Conservation (phyloP, 768 basidiomycete genomes). For the Lactifluus piperatus region DNA sequence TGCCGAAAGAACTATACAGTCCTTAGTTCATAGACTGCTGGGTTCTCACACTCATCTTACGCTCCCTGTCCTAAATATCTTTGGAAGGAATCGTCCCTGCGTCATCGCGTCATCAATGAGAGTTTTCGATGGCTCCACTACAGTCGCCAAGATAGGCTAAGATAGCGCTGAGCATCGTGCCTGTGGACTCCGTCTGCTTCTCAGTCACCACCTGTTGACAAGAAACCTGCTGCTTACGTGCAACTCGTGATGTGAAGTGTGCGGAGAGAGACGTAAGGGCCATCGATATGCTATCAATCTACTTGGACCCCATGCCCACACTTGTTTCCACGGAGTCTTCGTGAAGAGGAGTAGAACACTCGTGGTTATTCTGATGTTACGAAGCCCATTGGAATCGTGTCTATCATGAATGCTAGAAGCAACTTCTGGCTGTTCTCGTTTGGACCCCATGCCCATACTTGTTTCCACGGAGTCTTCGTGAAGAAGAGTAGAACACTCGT, state of each 20-base stretch:
- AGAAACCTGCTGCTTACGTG: not conserved
- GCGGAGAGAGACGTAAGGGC: not conserved
- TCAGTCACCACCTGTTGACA: not conserved
- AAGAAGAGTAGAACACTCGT: not conserved
- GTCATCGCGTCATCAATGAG: not conserved
- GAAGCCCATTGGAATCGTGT: not conserved
- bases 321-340: not conserved
- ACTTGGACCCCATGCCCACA: not conserved
- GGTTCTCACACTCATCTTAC: no score
- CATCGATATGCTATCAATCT: not conserved
- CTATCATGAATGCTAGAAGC: not conserved
- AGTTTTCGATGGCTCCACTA: not conserved
- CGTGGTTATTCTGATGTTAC: not conserved
- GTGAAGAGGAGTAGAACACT: not conserved
- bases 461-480: not conserved
- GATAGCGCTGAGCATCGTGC: not conserved
- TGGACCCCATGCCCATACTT: not conserved
- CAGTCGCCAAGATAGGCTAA: slow-evolving; percentile 1
- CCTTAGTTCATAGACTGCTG: no score
- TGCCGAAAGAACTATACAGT: slow-evolving; percentile 24
- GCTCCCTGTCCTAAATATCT: not conserved
- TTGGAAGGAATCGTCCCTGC: not conserved
- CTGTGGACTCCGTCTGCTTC: not conserved
- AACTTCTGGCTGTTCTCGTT: not conserved
- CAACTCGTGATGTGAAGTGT: not conserved